A percentile compares a stretch with the other conserved stretches of the same genome.
phyloP scores from a whole-genome alignment of 345 rosid genomes.

The Melaleuca alternifolia region DNA sequence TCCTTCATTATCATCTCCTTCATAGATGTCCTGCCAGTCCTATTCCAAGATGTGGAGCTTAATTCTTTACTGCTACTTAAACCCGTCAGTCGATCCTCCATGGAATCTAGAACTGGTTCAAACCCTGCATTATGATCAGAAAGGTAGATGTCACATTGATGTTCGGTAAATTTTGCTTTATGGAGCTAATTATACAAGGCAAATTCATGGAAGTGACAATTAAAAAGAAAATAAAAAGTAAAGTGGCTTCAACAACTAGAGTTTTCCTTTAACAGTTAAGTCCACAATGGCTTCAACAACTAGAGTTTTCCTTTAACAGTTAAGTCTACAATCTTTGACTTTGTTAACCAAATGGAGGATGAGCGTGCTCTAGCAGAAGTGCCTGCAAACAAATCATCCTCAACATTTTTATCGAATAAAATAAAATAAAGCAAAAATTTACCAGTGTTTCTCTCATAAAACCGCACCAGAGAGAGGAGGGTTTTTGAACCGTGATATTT shows the following conservation, averaged over 20 bases:
- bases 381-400: not conserved
- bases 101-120: slow-evolving; percentile 37
- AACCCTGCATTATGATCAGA: slow-evolving; percentile 30
- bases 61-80: not conserved
- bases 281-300: not conserved
- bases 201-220: not conserved
- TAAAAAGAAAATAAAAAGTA: not conserved
- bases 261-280: not conserved
- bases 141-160: not conserved
- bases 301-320: not conserved
- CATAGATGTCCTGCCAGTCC: slow-evolving; percentile 13
- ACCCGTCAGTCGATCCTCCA: slow-evolving; percentile 15
- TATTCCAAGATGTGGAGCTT: slow-evolving; percentile 10
- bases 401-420: not conserved
- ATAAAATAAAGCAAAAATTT: not conserved
- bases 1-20: slow-evolving; percentile 39
- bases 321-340: not conserved
- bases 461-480: slow-evolving; percentile 47
- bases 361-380: not conserved
- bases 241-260: not conserved
- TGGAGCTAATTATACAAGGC: not conserved
- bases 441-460: slow-evolving; percentile 69
- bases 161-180: not conserved
- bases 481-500: slow-evolving; percentile 55
- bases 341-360: not conserved